Percentiles rank a stretch among this genome's conserved stretches.
phyloP scores from a whole-genome alignment of 2,329 filamentous ascomycete genomes.

The Elsinoe australis region DNA sequence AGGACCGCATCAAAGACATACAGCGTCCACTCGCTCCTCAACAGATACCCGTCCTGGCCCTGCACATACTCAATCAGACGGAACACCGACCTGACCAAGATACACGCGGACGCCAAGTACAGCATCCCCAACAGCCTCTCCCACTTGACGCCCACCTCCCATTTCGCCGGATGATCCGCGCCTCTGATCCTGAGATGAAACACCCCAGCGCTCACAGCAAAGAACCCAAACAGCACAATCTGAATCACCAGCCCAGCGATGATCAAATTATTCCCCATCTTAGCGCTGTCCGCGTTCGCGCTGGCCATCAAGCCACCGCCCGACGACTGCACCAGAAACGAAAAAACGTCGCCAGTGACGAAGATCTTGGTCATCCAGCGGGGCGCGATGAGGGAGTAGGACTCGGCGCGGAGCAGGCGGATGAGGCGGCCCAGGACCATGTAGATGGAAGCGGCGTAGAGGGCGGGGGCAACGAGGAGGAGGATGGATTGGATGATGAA shows the following conservation, averaged over 20 bases:
- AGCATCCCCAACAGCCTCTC: slow-evolving; percentile 36
- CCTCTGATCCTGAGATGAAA: slow-evolving; percentile 27
- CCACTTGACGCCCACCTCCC: slow-evolving; percentile 26
- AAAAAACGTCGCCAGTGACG: slow-evolving; percentile 45
- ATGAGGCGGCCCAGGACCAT: slow-evolving; percentile 45
- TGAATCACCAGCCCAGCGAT: slow-evolving; percentile 45
- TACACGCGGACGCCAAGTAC: slow-evolving; percentile 38
- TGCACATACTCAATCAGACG: slow-evolving; percentile 43
- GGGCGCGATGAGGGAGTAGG: slow-evolving; percentile 37
- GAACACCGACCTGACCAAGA: slow-evolving; percentile 41
- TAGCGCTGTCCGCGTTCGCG: slow-evolving; percentile 31
- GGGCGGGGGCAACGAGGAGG: slow-evolving; percentile 42
- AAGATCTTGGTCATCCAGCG: slow-evolving; percentile 49
- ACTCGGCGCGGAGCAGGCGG: slow-evolving; percentile 35
- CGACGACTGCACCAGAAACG: slow-evolving; percentile 42
- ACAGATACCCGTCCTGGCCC: slow-evolving; percentile 39
- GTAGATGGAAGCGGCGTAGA: slow-evolving; percentile 47
- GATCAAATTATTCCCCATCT: slow-evolving; percentile 37
- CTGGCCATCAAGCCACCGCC: slow-evolving; percentile 38
- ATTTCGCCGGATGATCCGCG: slow-evolving; percentile 17
- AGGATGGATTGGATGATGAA: slow-evolving; percentile 40
- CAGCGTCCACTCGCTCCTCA: slow-evolving; percentile 39
- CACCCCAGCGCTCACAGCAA: slow-evolving; percentile 32
- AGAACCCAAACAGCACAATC: slow-evolving; percentile 45
- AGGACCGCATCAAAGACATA: slow-evolving; percentile 26